Conservation (phyloP, 140 eudicot species). For the Bidens hawaiensis region DNA sequence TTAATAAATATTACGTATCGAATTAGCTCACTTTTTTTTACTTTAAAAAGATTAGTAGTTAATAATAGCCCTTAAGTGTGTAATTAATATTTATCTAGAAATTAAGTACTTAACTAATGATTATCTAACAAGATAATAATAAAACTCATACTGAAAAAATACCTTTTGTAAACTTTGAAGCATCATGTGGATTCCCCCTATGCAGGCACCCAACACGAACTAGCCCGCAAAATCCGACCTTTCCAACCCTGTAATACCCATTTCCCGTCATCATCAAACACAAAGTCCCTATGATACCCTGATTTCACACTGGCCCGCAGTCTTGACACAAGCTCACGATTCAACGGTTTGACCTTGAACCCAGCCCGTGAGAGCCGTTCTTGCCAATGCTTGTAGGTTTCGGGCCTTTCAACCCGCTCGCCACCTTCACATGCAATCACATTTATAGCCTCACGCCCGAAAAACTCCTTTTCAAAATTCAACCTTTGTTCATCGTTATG, state of each 20-base stretch:
- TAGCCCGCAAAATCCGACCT: conserved; percentile 49
- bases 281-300: conserved; percentile 50
- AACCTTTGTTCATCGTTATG: conserved; percentile 39
- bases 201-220: conserved; percentile 51
- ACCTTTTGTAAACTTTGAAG: conserved; percentile 26
- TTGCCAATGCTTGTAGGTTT: conserved; percentile 58
- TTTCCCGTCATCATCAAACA: conserved; percentile 44
- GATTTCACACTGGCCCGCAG: conserved; percentile 34
- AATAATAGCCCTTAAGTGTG: neutral
- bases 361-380: conserved; percentile 42
- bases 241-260: conserved; percentile 68
- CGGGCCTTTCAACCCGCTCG: conserved; percentile 49
- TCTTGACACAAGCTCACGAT: conserved; percentile 27
- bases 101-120: neutral
- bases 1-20: too few species aligned
- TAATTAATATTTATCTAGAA: neutral
- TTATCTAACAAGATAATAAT: conserved; percentile 2
- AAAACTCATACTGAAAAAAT: neutral
- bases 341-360: conserved; percentile 33
- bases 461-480: conserved; percentile 50
- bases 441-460: conserved; percentile 49
- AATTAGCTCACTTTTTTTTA: too few species aligned
- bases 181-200: conserved; percentile 11
- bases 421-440: conserved; percentile 62
- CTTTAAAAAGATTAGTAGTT: neutral